Percentiles rank a stretch among this genome's conserved stretches.
Conservation (phyloP, 345 rosid species). For the Limnanthes douglasii region DNA sequence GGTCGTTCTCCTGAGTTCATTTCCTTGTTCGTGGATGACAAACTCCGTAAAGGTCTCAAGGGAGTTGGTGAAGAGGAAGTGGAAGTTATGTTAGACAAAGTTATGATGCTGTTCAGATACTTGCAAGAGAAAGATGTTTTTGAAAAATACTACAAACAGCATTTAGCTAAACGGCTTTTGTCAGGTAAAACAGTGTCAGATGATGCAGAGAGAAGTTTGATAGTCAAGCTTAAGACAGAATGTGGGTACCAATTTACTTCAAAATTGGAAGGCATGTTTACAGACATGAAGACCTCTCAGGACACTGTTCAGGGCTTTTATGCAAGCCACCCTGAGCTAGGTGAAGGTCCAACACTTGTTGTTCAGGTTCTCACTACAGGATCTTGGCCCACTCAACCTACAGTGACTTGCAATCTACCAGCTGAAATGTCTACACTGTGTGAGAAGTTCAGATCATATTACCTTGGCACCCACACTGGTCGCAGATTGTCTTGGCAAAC, state of each 20-base stretch:
- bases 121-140: constrained; percentile 98
- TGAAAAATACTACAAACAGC: constrained; percentile 78
- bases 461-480: constrained; percentile 78
- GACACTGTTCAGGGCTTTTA: constrained; percentile 67
- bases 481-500: constrained; percentile 79
- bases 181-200: constrained; percentile 65
- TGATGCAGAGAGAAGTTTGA: constrained; percentile 78
- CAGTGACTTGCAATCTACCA: constrained; percentile 51
- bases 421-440: constrained; percentile 53
- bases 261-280: constrained; percentile 77
- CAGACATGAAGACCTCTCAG: constrained; percentile 80
- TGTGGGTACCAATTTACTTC: constrained; percentile 82
- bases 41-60: constrained; percentile 55
- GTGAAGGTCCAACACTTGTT: constrained; percentile 51
- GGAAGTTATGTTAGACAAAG: constrained; percentile 64
- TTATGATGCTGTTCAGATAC: constrained; percentile 96
- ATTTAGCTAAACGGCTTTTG: constrained; percentile 66
- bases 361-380: constrained; percentile 77
- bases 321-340: constrained; percentile 40
- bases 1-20: constrained; percentile 70
- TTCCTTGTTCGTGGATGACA: constrained; percentile 72
- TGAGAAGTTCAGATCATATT: constrained; percentile 61
- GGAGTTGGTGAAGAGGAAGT: constrained; percentile 79
- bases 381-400: constrained; percentile 73
- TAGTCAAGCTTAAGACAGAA: constrained; percentile 74